Evolutionary conservation across 192 early-diverging fungal species (phyloP), one percentile per base, ranked within the genome.

Genomic region (Spinellus fusiger): DNA sequence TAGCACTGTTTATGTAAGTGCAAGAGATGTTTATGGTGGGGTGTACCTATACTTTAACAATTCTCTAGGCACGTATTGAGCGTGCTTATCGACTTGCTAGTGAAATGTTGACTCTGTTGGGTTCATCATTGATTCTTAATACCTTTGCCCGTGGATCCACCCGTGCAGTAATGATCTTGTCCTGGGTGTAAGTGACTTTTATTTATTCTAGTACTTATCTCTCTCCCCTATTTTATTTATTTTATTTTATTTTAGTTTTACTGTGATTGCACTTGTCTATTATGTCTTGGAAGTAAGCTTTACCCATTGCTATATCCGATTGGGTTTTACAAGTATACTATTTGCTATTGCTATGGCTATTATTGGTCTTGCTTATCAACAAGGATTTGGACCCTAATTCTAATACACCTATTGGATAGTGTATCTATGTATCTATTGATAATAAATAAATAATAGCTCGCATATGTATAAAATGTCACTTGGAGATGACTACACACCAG

Each of bases 121-220:
- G 73, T 15, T 38, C 64, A 0, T 67, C 69, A 0, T 49, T 77
- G 26, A 46, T 54, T 13, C 12, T 77, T 12, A 77, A 77, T 29
- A 67, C 63, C 18, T 61, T 77, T 38, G 71, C 59, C 34, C 58
- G 71, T 56, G 71, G 64, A 26, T 61, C 68, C 33, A 62, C 44
- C 10, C 20, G 28, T 37, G 64, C 68, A 9, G 75, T 66, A 2
- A 65, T 66, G 64, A 66, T 77, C 47, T 16, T 77, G 7, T 16
- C 67, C 22, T 77, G 75, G 75, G 37, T 77, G 56, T 76, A 69
- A 64, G 71, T 62, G 29, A 5, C 20, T 51, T 5, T 62, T 62
- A 5, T 10, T 49, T 53, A 35, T 3, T 2, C 28, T 25, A 26
- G 8, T 0, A 3, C 8, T 4, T 27, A 26, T 34, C 23, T 35